Conservation (phyloP, 768 basidiomycete genomes). For the Lactarius hengduanensis region DNA sequence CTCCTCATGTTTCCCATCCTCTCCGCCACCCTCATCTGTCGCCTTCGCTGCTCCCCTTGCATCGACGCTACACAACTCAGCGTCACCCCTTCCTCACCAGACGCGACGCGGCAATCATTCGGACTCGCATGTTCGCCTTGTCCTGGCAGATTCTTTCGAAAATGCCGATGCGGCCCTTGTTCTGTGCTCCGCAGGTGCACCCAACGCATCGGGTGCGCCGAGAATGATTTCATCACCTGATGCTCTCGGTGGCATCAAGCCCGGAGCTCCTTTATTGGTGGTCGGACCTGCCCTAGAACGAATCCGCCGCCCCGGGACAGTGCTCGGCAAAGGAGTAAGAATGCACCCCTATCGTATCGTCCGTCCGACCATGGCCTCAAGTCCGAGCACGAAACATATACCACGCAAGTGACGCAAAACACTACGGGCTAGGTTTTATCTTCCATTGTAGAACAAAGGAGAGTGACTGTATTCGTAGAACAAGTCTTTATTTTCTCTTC, state of each 20-base stretch:
- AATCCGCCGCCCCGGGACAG: slow-evolving; percentile 45
- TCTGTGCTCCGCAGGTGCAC: slow-evolving; percentile 37
- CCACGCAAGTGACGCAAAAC: slow-evolving; percentile 19
- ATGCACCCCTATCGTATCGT: slow-evolving; percentile 58
- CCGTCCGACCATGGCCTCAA: not conserved
- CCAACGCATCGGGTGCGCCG: slow-evolving; percentile 29
- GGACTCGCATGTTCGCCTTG: slow-evolving; percentile 26
- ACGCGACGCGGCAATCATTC: slow-evolving; percentile 8
- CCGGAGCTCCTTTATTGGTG: slow-evolving; percentile 42
- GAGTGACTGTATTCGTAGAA: slow-evolving; percentile 23
- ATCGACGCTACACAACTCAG: slow-evolving; percentile 19
- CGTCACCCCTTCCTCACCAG: slow-evolving; percentile 9
- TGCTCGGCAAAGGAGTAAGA: slow-evolving; percentile 46
- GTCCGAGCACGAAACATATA: not conserved
- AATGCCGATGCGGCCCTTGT: slow-evolving; percentile 55
- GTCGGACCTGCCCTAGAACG: slow-evolving; percentile 49
- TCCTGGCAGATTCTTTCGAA: slow-evolving; percentile 38
- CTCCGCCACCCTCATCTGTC: slow-evolving; percentile 22
- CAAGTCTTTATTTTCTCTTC: not conserved
- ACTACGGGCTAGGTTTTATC: slow-evolving; percentile 1
- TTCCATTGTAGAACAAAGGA: slow-evolving; percentile 8
- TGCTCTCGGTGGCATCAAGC: slow-evolving; percentile 24
- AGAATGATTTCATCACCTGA: slow-evolving; percentile 26
- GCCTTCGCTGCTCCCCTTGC: slow-evolving; percentile 16
- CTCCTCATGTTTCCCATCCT: slow-evolving; percentile 19